A percentile compares a stretch with the other conserved stretches of the same genome.
Conservation (phyloP, 345 rosid genomes). For the Salix arbutifolia region DNA sequence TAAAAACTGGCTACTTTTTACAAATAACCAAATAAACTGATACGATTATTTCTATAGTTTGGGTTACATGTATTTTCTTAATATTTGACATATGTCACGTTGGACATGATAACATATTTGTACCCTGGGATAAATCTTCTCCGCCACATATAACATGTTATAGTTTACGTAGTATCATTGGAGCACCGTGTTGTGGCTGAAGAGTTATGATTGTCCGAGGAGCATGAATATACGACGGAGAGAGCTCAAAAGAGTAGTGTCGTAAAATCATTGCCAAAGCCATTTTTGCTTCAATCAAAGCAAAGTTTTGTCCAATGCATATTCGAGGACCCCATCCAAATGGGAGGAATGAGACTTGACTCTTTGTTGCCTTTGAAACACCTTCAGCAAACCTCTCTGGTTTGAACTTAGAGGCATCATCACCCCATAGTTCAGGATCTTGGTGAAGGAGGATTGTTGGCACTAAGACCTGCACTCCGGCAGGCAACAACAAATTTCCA, state of each 20-base stretch:
- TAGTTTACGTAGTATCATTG: slow-evolving; percentile 28
- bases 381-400: slow-evolving; percentile 49
- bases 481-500: slow-evolving; percentile 7
- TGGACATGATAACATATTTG: no score
- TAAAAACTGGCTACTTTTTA: no score
- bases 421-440: slow-evolving; percentile 17
- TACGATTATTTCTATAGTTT: no score
- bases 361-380: slow-evolving; percentile 33
- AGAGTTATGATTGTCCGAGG: slow-evolving; percentile 44
- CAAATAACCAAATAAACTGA: no score
- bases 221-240: slow-evolving; percentile 51
- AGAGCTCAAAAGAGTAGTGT: slow-evolving; percentile 38
- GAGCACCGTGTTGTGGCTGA: slow-evolving; percentile 56
- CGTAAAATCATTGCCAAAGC: slow-evolving; percentile 51
- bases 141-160: background rate
- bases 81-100: no score
- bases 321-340: slow-evolving; percentile 43
- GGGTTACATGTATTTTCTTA: no score
- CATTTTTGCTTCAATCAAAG: slow-evolving; percentile 48
- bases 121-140: no score
- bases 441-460: slow-evolving; percentile 6
- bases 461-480: background rate
- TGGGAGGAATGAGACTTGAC: slow-evolving; percentile 28
- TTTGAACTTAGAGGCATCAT: slow-evolving; percentile 34
- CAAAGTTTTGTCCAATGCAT: slow-evolving; percentile 45